Base-by-base conservation (phyloP, 1,139 yeast genomes). In the Lodderomyces oxycetoniae region DNA sequence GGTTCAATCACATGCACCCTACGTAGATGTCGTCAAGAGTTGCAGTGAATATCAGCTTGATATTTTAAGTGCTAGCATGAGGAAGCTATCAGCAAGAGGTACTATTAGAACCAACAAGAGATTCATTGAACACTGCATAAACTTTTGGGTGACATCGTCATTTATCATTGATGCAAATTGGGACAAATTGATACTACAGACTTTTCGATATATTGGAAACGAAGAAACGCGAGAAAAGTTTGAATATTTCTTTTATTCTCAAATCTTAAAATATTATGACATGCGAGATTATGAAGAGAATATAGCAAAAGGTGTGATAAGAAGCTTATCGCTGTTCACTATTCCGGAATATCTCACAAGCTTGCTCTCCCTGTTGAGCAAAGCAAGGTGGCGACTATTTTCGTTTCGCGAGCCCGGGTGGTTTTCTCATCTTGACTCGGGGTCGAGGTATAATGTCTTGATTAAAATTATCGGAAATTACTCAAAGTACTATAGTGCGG, bases 131-230 rank as follows among this genome's bases (percentile, higher is more conserved):
- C 31, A 43, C 4, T 44, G 52, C 13, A 43, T 66, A 13, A 46
- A 48, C 13, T 39, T 57, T 1, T 67, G 73, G 72, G 45, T 61
- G 4, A 35, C 40, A 14, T 37, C 50, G 13, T 42, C 52, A 4
- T 41, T 44, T n/a, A 14, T 51, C 5, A 34, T 50, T 3, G 40
- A 49, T 19, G 47, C 48, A 3, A 63, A 59, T 38, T 67, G 74
- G 73, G 63, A 62, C 34, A 52, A 50, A 29, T 42, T 67, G 19
- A 49, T 64, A 14, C 51, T 63, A 21, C 74, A 67, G 38, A 57
- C 55, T 20, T 67, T 52, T 38, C 68, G 71, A 1, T 69, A 64
- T 36, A 47, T 63, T 30, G 74, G 74, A 3, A 65, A 65, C 40
- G 39, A 53, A 0, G 48, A 50, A 16, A 67, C 63, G 66, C 48